Evolutionary conservation across 129 eudicot species (phyloP).

Genomic region (Chrysanthemum makinoi): DNA sequence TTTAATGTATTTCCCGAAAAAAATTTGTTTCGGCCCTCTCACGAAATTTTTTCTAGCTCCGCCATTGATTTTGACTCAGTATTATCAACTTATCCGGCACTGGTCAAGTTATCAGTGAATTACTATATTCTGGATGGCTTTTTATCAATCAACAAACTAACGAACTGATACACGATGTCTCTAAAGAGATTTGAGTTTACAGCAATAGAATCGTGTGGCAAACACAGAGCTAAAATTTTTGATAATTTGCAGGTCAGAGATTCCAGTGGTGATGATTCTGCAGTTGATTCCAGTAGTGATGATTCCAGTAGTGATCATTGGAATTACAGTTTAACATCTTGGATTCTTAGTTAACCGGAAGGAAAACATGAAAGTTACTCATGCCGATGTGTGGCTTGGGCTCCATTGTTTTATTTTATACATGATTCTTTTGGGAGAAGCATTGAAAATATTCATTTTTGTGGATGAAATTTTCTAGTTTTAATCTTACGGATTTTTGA

Average conservation of each 20-base stretch:
- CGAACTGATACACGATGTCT: not conserved
- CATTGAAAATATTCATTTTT: conserved; percentile 16
- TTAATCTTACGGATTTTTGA: not conserved
- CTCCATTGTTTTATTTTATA: not conserved
- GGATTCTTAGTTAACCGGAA: conserved; percentile 30
- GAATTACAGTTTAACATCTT: conserved; percentile 12
- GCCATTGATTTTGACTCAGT: not conserved
- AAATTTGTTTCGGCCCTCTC: no score
- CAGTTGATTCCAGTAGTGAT: conserved; percentile 14
- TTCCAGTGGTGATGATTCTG: conserved; percentile 28
- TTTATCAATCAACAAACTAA: not conserved
- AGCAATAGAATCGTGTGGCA: not conserved
- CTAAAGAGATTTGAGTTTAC: not conserved
- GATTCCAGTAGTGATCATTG: conserved; percentile 16
- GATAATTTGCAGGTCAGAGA: conserved; percentile 25
- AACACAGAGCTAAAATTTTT: conserved; percentile 23
- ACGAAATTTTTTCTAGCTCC: no score
- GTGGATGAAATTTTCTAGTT: not conserved
- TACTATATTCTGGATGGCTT: not conserved
- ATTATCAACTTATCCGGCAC: not conserved
- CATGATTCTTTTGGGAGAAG: conserved; percentile 16
- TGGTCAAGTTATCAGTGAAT: not conserved
- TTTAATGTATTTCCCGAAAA: no score
- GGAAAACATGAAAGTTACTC: conserved; percentile 24
- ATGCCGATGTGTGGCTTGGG: conserved; percentile 13